Conservation (phyloP, 805 yeast species). For the Candida coquimbonensis region DNA sequence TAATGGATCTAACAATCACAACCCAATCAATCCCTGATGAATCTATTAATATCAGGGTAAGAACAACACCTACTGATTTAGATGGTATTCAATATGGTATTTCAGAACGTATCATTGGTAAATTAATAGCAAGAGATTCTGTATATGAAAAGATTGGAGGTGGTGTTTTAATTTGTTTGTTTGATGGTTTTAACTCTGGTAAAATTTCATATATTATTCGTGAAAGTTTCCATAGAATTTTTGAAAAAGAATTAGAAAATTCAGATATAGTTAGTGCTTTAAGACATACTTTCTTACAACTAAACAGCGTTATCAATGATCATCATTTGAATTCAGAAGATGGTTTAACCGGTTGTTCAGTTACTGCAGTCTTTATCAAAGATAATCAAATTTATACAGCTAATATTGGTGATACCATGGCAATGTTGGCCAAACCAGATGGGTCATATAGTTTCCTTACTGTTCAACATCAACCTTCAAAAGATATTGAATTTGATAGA, state of each 20-base stretch:
- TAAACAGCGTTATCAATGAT: conserved; percentile 67
- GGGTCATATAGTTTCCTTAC: conserved; percentile 76
- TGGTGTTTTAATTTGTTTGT: conserved; percentile 66
- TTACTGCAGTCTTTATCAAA: conserved; percentile 71
- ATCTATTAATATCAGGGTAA: conserved; percentile 68
- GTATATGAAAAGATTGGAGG: conserved; percentile 86
- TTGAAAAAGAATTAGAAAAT: conserved; percentile 57
- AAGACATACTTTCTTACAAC: conserved; percentile 68
- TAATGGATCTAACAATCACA: conserved; percentile 93
- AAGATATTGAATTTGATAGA: conserved; percentile 69
- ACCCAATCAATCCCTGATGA: conserved; percentile 89
- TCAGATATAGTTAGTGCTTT: conserved; percentile 62
- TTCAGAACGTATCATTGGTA: conserved; percentile 74
- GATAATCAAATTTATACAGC: conserved; percentile 71
- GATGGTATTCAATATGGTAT: conserved; percentile 82
- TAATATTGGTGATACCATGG: conserved; percentile 86
- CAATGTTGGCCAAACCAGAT: conserved; percentile 67
- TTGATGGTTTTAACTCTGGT: conserved; percentile 72
- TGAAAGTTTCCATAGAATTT: conserved; percentile 57
- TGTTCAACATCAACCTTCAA: conserved; percentile 78
- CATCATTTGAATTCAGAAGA: conserved; percentile 58
- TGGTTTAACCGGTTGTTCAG: conserved; percentile 74
- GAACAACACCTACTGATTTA: conserved; percentile 81
- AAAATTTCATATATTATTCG: conserved; percentile 68
- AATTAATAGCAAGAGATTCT: conserved; percentile 73